Conservation (phyloP, 2,329 filamentous ascomycete species). For the Colletotrichum gigasporum region DNA sequence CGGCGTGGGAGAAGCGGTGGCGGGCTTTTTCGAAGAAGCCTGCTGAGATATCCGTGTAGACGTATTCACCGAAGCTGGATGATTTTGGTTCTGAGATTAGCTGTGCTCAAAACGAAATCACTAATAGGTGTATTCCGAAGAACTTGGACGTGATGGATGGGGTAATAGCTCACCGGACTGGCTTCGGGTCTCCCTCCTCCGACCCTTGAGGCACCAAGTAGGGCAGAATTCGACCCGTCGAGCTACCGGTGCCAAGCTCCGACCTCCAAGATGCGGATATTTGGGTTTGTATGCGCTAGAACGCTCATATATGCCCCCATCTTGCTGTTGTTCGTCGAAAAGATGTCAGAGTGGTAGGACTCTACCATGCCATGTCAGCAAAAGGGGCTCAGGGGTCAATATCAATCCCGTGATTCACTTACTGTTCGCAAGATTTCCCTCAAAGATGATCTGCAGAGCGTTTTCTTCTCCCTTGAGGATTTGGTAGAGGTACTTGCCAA, state of each 20-base stretch:
- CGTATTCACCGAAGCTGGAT: slow-evolving; percentile 42
- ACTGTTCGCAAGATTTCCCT: slow-evolving; percentile 8
- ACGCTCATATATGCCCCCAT: slow-evolving; percentile 8
- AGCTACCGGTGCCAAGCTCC: slow-evolving; percentile 50
- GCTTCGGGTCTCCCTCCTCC: too few species aligned
- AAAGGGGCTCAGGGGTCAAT: too few species aligned
- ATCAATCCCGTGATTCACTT: background rate
- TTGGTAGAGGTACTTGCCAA: background rate
- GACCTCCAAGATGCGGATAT: slow-evolving; percentile 44
- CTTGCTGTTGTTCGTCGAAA: background rate
- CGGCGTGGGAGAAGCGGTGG: slow-evolving; percentile 37
- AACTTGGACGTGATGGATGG: too few species aligned
- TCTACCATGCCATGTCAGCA: too few species aligned
- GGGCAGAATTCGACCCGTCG: slow-evolving; percentile 43
- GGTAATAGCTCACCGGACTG: too few species aligned
- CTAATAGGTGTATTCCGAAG: too few species aligned
- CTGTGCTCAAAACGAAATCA: too few species aligned
- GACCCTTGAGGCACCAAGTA: too few species aligned
- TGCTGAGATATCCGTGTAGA: slow-evolving; percentile 55
- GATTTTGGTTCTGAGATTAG: too few species aligned
- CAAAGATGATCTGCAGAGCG: slow-evolving; percentile 6
- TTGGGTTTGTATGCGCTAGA: slow-evolving; percentile 40
- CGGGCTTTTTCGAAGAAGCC: slow-evolving; percentile 50
- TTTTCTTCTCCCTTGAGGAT: slow-evolving; percentile 10
- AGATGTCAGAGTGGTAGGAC: background rate